Evolutionary conservation across 352 stramenopile species (phyloP).

Genomic region (Globisporangium parvum): DNA sequence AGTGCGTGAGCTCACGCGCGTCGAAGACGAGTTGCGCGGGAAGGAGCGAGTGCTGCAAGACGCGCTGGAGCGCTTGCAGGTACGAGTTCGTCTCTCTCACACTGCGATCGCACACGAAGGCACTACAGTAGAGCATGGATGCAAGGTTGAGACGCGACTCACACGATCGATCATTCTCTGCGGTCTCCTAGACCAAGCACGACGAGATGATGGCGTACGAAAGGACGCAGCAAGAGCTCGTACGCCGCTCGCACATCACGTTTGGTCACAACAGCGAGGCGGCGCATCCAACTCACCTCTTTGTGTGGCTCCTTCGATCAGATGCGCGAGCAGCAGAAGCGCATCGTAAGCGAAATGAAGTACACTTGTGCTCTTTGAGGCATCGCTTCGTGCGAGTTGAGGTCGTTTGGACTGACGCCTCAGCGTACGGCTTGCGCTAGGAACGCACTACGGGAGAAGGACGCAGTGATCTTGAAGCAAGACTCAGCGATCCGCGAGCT

Average conservation of each 20-base stretch:
- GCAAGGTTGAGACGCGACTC: background rate
- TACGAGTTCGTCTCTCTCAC: constrained; percentile 1
- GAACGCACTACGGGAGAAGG: constrained; percentile 41
- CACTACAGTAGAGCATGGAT: too few species aligned
- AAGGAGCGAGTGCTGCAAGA: constrained; percentile 25
- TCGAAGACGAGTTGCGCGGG: constrained; percentile 20
- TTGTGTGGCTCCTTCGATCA: constrained; percentile 3
- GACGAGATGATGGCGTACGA: constrained; percentile 39
- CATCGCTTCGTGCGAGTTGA: background rate
- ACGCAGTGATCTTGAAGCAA: constrained; percentile 39
- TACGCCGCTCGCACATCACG: too few species aligned
- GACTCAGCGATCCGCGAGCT: constrained; percentile 37
- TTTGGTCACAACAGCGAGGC: too few species aligned
- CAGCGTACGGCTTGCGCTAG: constrained; percentile 5
- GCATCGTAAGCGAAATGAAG: constrained; percentile 52
- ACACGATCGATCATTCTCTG: background rate
- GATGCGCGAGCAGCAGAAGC: constrained; percentile 42
- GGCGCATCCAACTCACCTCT: too few species aligned
- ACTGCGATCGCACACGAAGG: background rate
- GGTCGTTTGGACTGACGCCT: background rate
- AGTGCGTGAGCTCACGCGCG: constrained; percentile 32
- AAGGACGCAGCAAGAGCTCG: constrained; percentile 37
- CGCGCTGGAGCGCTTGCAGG: constrained; percentile 31
- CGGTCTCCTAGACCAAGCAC: constrained; percentile 28
- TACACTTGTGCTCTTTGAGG: constrained; percentile 6